A percentile compares a stretch with the other conserved stretches of the same genome.
phyloP scores from a whole-genome alignment of 768 basidiomycete genomes.

The Auricularia sp. region DNA sequence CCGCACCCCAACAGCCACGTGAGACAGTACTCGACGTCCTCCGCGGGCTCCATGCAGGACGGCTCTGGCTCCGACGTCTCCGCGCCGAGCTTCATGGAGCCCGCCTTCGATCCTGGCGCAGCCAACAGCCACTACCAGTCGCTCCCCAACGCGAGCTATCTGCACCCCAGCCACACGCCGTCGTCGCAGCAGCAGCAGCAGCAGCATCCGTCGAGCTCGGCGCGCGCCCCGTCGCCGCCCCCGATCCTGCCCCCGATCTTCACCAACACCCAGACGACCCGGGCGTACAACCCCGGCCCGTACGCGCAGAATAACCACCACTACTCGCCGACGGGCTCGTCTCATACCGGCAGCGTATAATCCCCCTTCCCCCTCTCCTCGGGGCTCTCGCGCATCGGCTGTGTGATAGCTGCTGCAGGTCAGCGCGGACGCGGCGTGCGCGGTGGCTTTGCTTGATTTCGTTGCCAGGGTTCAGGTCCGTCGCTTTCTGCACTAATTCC shows the following conservation, averaged over 20 bases:
- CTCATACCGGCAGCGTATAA: no score
- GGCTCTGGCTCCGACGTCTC: background rate
- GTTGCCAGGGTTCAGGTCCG: no score
- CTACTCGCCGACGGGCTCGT: background rate
- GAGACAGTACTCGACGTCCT: background rate
- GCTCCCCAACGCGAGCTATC: background rate
- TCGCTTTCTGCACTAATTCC: no score
- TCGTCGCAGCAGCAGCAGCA: background rate
- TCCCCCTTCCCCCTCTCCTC: no score
- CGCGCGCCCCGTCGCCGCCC: background rate
- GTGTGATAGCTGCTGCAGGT: no score
- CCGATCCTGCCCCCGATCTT: background rate
- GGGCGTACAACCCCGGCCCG: background rate
- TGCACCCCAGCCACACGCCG: background rate
- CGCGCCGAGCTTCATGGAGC: conserved; percentile 1
- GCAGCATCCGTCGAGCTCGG: background rate
- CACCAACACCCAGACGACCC: background rate
- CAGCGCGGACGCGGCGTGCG: no score
- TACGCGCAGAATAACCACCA: background rate
- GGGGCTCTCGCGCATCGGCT: no score
- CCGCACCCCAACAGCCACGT: background rate
- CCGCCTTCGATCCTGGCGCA: background rate
- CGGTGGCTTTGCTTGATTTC: no score
- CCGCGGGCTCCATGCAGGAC: background rate
- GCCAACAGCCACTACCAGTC: background rate